Evolutionary conservation across 2,329 filamentous ascomycete species (phyloP), one percentile per base, ranked within the genome.

Genomic region (Calonectria pseudoreteaudii): DNA sequence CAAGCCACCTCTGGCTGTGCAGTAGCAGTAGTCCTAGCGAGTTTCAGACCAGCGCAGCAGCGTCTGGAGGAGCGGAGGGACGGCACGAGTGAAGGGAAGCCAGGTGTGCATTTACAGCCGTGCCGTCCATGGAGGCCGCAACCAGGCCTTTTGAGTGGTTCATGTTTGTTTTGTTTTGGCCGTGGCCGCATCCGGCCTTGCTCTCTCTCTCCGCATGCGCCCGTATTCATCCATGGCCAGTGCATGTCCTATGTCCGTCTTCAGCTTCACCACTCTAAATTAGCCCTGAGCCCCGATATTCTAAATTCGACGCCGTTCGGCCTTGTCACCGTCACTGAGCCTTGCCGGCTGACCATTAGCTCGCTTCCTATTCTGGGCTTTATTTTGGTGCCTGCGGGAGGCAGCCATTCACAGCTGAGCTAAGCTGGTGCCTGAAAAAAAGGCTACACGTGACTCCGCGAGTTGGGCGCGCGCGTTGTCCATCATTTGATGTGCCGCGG

Each of bases 371-470:
- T 66, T 66, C 58, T 66, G 28, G 60, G 49, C 34, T 44, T 31
- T 28, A 41, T 53, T 70, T 47, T 23, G 70, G 64, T 72, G 70
- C 70, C 70, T 72, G 49, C 38, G 36, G 49, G 36, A 70, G 68
- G 60, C 68, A 66, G 50, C 68, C 68, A 64, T 70, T 53, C 49
- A 53, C 26, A 53, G 58, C 56, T 41, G 56, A 26, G 6, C 34
- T 65, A 9, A n/a, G 38, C 38, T 28, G 72, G 56, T 74, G 69
- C 72, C 72, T 74, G 66, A 44, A 70, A 34, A 49, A 49, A 8
- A 44, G 49, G 36, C 11, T 14, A 30, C 80, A 81, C 80, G 80
- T 81, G 80, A 81, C 76, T 72, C 52, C 78, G 80, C 74, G 80
- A 64, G 50, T 68, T 41, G 30, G 60, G 80, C 76, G 73, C 78